A percentile compares a stretch with the other conserved stretches of the same genome.
These are phyloP conservation scores for Citrus glauca DNA, from an alignment of 345 rosid genomes.

Conservation along the genomic window DNA sequence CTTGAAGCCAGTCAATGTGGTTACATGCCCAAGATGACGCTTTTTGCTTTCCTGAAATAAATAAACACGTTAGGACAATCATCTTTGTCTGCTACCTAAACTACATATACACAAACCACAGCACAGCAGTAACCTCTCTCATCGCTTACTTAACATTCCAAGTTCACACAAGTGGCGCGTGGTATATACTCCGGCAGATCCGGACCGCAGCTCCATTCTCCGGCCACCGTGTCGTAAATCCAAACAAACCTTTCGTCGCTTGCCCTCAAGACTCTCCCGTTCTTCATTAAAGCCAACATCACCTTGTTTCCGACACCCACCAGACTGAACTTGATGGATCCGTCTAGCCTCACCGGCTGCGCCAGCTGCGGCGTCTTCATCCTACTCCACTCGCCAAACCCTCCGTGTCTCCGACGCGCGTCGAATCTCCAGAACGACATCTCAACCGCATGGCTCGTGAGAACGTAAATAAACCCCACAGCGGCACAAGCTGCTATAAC, in stretches of 20 bases:
- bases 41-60: neutral
- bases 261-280: slow-evolving; percentile 65
- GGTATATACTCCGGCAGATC: slow-evolving; percentile 63
- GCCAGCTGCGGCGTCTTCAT: slow-evolving; percentile 78
- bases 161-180: slow-evolving; percentile 85
- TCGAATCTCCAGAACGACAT: slow-evolving; percentile 84
- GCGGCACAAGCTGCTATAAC: slow-evolving; percentile 85
- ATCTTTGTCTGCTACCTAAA: neutral
- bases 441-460: slow-evolving; percentile 88
- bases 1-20: neutral
- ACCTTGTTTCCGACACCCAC: slow-evolving; percentile 69
- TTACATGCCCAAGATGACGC: neutral
- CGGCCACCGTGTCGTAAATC: slow-evolving; percentile 48
- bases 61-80: neutral
- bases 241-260: slow-evolving; percentile 57
- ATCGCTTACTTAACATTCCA: slow-evolving; percentile 31
- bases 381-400: slow-evolving; percentile 80
- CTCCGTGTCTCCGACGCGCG: slow-evolving; percentile 38
- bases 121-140: neutral
- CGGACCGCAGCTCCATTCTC: slow-evolving; percentile 76
- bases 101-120: neutral
- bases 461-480: slow-evolving; percentile 49
- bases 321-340: slow-evolving; percentile 72
- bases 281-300: slow-evolving; percentile 65
- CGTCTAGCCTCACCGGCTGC: slow-evolving; percentile 59